phyloP scores from a whole-genome alignment of 1,284 basidiomycete species.

The Phylloboletellus chloephorus region DNA sequence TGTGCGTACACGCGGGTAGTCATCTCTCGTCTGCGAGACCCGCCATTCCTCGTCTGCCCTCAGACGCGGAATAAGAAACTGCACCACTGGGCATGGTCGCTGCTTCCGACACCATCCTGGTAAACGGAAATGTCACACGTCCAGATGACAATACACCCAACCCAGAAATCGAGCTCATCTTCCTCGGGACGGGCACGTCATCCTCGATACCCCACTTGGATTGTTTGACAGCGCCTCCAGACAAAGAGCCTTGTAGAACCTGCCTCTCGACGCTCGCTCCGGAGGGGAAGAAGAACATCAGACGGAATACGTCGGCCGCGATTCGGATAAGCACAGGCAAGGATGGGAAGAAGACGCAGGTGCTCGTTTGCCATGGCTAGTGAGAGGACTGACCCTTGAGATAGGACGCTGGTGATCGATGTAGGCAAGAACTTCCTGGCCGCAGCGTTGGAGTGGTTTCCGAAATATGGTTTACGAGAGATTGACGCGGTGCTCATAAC shows the following conservation, averaged over 20 bases:
- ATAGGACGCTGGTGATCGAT: slow-evolving; percentile 71
- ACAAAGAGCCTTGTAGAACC: slow-evolving; percentile 48
- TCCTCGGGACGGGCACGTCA: slow-evolving; percentile 74
- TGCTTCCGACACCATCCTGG: neutral
- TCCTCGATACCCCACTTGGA: slow-evolving; percentile 59
- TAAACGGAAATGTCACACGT: neutral
- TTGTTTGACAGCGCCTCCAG: slow-evolving; percentile 57
- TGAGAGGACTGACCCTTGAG: slow-evolving; percentile 5
- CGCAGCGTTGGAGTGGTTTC: slow-evolving; percentile 76
- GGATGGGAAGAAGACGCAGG: slow-evolving; percentile 50
- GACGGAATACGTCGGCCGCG: slow-evolving; percentile 70
- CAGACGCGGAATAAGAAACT: too few relatives aligned
- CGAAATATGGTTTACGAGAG: slow-evolving; percentile 62
- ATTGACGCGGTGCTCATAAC: slow-evolving; percentile 79
- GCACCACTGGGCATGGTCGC: slow-evolving; percentile 6
- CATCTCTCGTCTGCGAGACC: too few relatives aligned
- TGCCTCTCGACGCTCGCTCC: slow-evolving; percentile 62
- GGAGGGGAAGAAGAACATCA: slow-evolving; percentile 67
- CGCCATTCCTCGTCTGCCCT: too few relatives aligned
- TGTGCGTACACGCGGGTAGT: too few relatives aligned
- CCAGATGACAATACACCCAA: neutral
- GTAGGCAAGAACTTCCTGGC: slow-evolving; percentile 77
- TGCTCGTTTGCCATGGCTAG: slow-evolving; percentile 14
- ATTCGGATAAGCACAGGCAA: slow-evolving; percentile 46
- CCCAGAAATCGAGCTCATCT: slow-evolving; percentile 53